Base-by-base conservation (phyloP, 257 asterid species). In the Fraxinus quadrangulata region DNA sequence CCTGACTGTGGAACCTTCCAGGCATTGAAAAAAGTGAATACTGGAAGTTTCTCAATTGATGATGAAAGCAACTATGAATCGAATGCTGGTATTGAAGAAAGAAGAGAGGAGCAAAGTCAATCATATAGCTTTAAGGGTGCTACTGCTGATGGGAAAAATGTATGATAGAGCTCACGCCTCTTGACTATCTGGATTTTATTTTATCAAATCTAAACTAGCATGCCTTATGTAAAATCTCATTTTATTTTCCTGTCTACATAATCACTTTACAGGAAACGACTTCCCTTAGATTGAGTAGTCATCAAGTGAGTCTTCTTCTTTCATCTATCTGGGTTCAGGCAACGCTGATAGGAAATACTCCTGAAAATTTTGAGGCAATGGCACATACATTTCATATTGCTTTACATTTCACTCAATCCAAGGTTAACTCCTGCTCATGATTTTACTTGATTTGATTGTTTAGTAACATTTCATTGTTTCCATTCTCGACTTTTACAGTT, bases 291-390 rank as follows among this genome's bases (percentile, higher is more conserved):
- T 74, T 87, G 74, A 84, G 87, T 70, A 87, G 87, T 68, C 88
- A 84, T 80, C 90, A 87, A 87, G 80, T 84, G 30, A 83, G 81
- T 75, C 87, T 87, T 75, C 90, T 87, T 76, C 88, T 87, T 63
- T 87, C 90, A 59, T 82, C 88, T 75, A 78, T 84, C 79, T 87
- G 90, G 90, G 83, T 83, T 72, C 88, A 87, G 81, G 88, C 90
- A 73, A 68, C 84, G 61, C 78, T 75, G 68, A 70, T 77, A 31
- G 90, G 79, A 47, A 87, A 87, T 79, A 47, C 84, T 30, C 88
- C 90, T 17, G 83, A 82, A 73, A 84, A 87, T 76, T 87, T 84
- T 67, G 86, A 83, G 72, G 88, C 88, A 70, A 78, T 87, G 87
- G 87, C 88, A 33, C 90, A 84, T 78, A 87, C 88, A 4, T 87